A percentile compares a stretch with the other conserved stretches of the same genome.
These are phyloP conservation scores for Periconia macrospinosa DNA, from an alignment of 2,329 filamentous ascomycete genomes.

Conservation along the genomic window DNA sequence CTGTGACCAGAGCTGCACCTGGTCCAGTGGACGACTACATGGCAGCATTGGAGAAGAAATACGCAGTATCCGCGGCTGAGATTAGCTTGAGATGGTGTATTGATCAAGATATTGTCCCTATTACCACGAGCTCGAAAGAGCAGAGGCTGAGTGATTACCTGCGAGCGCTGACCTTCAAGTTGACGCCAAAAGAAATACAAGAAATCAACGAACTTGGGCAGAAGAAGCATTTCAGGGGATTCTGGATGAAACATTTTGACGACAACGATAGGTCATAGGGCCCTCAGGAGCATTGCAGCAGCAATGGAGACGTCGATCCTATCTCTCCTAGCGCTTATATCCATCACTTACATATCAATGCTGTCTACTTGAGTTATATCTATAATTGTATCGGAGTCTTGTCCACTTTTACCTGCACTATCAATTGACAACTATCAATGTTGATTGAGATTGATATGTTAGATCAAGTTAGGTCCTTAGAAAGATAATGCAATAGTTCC, in stretches of 20 bases:
- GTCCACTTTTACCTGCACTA: too few relatives aligned
- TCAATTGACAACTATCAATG: too few relatives aligned
- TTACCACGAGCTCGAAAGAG: slow-evolving; percentile 65
- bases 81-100: slow-evolving; percentile 63
- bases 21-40: slow-evolving; percentile 60
- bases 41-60: slow-evolving; percentile 59
- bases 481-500: too few relatives aligned
- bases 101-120: slow-evolving; percentile 60
- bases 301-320: too few relatives aligned
- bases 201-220: slow-evolving; percentile 53
- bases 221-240: slow-evolving; percentile 64
- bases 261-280: slow-evolving; percentile 53
- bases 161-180: slow-evolving; percentile 57
- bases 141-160: slow-evolving; percentile 61
- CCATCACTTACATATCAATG: too few relatives aligned
- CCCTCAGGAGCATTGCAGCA: too few relatives aligned
- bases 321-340: too few relatives aligned
- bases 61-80: slow-evolving; percentile 60
- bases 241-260: slow-evolving; percentile 59
- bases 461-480: too few relatives aligned
- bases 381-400: too few relatives aligned
- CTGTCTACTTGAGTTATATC: too few relatives aligned
- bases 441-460: too few relatives aligned
- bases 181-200: slow-evolving; percentile 61
- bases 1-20: slow-evolving; percentile 56